A percentile compares a stretch with the other conserved stretches of the same genome.
Conservation (phyloP, 495 filamentous ascomycete genomes). For the Penicillium riverlandense region DNA sequence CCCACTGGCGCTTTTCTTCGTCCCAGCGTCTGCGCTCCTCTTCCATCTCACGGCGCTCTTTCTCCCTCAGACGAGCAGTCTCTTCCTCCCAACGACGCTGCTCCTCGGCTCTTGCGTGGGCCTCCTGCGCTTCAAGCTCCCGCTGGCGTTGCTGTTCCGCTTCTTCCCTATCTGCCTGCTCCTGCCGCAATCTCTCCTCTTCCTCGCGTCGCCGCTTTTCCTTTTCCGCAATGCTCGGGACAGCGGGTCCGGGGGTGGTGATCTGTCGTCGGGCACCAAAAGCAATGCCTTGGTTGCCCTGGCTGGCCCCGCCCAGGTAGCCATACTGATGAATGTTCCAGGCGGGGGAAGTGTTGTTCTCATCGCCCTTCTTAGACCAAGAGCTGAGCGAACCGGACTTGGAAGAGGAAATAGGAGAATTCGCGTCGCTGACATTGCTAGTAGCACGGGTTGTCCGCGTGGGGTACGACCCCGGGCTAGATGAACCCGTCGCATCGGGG, state of each 20-base stretch:
- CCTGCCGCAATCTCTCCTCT: constrained; percentile 52
- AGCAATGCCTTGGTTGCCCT: constrained; percentile 87
- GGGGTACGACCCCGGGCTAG: constrained; percentile 27
- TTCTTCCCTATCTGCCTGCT: constrained; percentile 48
- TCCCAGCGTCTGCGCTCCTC: constrained; percentile 78
- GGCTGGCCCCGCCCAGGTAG: constrained; percentile 96
- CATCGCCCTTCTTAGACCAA: constrained; percentile 83
- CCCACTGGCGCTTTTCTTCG: constrained; percentile 77
- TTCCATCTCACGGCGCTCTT: constrained; percentile 61
- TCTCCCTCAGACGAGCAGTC: constrained; percentile 56
- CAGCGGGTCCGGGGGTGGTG: constrained; percentile 69
- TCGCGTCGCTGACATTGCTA: constrained; percentile 64
- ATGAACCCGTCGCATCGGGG: constrained; percentile 62
- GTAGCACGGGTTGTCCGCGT: constrained; percentile 44
- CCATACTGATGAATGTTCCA: constrained; percentile 99
- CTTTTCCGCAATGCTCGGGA: constrained; percentile 67
- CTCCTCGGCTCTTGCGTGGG: constrained; percentile 57
- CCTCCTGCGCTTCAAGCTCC: constrained; percentile 65
- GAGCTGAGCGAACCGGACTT: constrained; percentile 64
- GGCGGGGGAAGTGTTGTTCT: constrained; percentile 73
- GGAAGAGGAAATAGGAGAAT: constrained; percentile 49
- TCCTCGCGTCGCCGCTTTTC: constrained; percentile 54
- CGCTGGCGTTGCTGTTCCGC: constrained; percentile 52
- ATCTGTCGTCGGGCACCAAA: constrained; percentile 93
- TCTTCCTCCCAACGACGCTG: constrained; percentile 77